phyloP scores from a whole-genome alignment of 371 early-diverging fungal genomes.

The Lichtheimia hyalospora region DNA sequence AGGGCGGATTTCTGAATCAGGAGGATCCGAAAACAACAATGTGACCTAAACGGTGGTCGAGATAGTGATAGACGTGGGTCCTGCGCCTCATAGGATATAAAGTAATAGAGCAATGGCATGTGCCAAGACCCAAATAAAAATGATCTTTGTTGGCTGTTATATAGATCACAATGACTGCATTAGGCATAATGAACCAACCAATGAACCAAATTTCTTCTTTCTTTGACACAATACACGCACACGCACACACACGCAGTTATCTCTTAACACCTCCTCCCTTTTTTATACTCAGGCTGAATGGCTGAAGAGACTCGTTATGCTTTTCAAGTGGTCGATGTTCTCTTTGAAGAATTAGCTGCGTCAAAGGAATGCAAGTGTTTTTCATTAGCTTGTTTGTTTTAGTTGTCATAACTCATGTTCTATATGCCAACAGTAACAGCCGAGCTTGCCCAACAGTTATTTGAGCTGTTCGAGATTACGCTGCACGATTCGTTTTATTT shows the following conservation, averaged over 20 bases:
- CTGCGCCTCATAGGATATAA: too few species aligned
- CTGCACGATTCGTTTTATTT: conserved; percentile 26
- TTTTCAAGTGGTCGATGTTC: conserved; percentile 1
- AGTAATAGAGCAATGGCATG: too few species aligned
- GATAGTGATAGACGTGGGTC: too few species aligned
- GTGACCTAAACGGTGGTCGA: too few species aligned
- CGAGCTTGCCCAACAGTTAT: conserved; percentile 14
- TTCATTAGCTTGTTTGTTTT: not conserved
- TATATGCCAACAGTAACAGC: conserved; percentile 11
- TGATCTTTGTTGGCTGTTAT: too few species aligned
- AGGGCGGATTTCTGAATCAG: too few species aligned
- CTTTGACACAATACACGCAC: not conserved
- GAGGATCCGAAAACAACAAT: too few species aligned
- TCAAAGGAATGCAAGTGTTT: conserved; percentile 8
- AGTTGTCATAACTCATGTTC: not conserved
- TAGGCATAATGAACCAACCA: not conserved
- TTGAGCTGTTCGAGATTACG: conserved; percentile 8
- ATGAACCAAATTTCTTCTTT: not conserved
- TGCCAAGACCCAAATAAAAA: too few species aligned
- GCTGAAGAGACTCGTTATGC: conserved; percentile 1
- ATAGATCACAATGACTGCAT: too few species aligned
- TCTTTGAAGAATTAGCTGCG: conserved; percentile 2
- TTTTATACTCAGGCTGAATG: not conserved
- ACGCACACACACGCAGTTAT: too few species aligned
- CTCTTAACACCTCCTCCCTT: too few species aligned